phyloP scores from a whole-genome alignment of 305 asterid genomes.

The Ajuga reptans region DNA sequence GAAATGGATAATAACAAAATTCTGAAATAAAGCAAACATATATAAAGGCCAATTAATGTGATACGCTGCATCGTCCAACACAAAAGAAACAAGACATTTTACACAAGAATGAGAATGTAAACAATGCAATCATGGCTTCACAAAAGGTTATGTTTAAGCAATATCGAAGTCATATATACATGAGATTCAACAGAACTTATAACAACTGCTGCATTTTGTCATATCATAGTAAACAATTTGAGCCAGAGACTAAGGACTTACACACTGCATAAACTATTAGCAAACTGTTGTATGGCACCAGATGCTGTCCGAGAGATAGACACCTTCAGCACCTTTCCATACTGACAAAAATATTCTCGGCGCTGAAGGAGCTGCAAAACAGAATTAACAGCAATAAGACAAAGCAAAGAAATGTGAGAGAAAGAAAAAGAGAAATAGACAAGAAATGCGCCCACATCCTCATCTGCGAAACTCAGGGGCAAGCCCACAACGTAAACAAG shows the following conservation, averaged over 20 bases:
- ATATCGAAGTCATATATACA: neutral
- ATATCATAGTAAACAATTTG: neutral
- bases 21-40: neutral
- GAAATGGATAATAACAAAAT: slow-evolving; percentile 7
- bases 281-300: slow-evolving; percentile 84
- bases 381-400: slow-evolving; percentile 11
- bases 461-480: slow-evolving; percentile 84
- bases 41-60: neutral
- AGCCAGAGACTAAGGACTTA: slow-evolving; percentile 35
- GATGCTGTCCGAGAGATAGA: slow-evolving; percentile 87
- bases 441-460: slow-evolving; percentile 45
- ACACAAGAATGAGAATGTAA: neutral
- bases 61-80: neutral
- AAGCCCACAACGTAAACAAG: slow-evolving; percentile 92
- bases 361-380: slow-evolving; percentile 67
- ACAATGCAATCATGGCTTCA: neutral
- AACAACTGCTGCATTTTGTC: neutral
- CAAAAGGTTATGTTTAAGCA: neutral
- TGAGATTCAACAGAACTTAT: neutral
- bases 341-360: slow-evolving; percentile 77
- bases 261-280: slow-evolving; percentile 96
- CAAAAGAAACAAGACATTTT: neutral
- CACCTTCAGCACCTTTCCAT: slow-evolving; percentile 88
- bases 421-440: neutral
- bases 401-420: neutral